Evolutionary conservation across 2,329 filamentous ascomycete genomes (phyloP), one percentile per base, ranked within the genome.

Genomic region (Exophiala sp.): DNA sequence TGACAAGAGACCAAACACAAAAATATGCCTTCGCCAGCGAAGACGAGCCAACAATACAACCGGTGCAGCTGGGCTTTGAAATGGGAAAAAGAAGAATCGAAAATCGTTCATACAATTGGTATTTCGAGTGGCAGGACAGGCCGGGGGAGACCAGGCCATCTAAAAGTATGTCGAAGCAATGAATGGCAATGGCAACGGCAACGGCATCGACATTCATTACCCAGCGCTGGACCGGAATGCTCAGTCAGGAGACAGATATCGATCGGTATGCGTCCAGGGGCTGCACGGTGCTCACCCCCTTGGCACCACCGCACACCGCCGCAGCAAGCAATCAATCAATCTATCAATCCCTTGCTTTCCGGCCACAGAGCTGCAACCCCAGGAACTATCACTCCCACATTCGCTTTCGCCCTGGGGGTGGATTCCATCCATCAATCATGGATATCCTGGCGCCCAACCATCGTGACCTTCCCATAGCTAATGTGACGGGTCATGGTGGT

Each of bases 401-500:
- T n/a, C n/a, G n/a, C n/a, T n/a, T n/a, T n/a, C n/a, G n/a, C n/a
- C n/a, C n/a, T n/a, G n/a, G n/a, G n/a, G n/a, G n/a, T n/a, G n/a
- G n/a, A n/a, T n/a, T 32, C 29, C 7, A 7, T 9, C 8, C 7
- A n/a, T 32, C 7, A 7, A 32, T 38, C 22, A 41, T 40, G 37
- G 21, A 43, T 24, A 38, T n/a, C 24, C 27, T 32, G 43, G n/a
- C 27, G 43, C 29, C 46, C 43, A 16, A 23, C 42, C 38, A 18
- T 34, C 13, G 38, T 37, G 7, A 24, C 34, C 27, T 37, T 23
- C 11, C 29, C 37, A 6, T 52, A 49, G 37, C 46, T 43, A n/a
- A n/a, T n/a, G 23, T 52, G 50, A n/a, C 49, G 45, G n/a, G 11
- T 37, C 34, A 37, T 55, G 47, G 21, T 60, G 58, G 38, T 53